Evolutionary conservation across 768 basidiomycete genomes (phyloP), one percentile per base, ranked within the genome.

Genomic region (Antrodiella citrinella): DNA sequence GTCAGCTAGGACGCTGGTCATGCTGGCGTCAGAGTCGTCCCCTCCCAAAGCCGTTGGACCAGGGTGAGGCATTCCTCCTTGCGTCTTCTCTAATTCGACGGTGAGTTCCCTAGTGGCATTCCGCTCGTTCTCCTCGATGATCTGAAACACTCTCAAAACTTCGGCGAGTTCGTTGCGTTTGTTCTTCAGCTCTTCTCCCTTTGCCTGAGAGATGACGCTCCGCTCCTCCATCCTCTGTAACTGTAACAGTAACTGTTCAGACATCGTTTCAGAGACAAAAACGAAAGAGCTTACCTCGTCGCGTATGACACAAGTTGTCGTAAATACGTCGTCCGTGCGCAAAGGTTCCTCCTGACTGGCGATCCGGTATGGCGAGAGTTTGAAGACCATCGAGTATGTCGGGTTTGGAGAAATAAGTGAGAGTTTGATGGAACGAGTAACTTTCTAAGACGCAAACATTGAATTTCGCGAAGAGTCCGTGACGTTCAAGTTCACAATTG

Each of bases 51-150:
- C 18, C 9, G 42, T 18, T 18, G 18, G 18, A 7, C 42, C n/a
- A 18, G 9, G 7, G 18, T 7, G 22, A 18, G 18, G 18, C 9
- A 18, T 44, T 5, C 22, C 42, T 18, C 18, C 7, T 7, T 5
- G 18, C 7, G 42, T 19, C 26, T 9, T 40, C 20, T 30, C 44
- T 19, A 51, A 22, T 22, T 45, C 50, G 43, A 22, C 21, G 40
- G 45, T n/a, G 23, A 57, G 54, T 35, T 50, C 53, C 26, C 43
- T 39, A 43, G 54, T 56, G 42, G 47, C 48, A 30, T 35, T 25
- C 43, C 41, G 47, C 52, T 56, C 57, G 24, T 30, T 47, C 23
- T 47, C 51, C 54, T 51, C 57, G 20, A 49, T 48, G 52, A 51
- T 45, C 49, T 52, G 45, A 51, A 58, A 38, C 12, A 45, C 13